Base-by-base conservation (phyloP, 2,329 filamentous ascomycete genomes). In the Colletotrichum incanum region DNA sequence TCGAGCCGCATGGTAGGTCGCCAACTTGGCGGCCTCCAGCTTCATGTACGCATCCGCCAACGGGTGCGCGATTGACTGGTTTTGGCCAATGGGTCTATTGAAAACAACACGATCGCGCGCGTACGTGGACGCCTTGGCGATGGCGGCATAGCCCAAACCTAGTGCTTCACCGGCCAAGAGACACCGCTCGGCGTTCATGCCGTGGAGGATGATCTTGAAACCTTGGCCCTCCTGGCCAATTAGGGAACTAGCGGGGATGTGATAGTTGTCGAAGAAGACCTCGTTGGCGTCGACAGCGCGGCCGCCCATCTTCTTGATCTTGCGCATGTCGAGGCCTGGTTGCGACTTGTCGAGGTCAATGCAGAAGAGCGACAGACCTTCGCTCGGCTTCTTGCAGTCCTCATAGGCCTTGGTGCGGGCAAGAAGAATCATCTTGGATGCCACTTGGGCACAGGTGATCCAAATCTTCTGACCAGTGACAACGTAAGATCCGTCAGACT, bases 391-490 rank as follows among this genome's bases (percentile, higher is more conserved):
- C 71, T 85, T 84, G 0, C 91, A 90, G 71, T 93, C 86, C 62
- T 94, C 91, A 0, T 92, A 75, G 0, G 92, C 88, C 0, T 91
- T 94, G 0, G 94, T 97, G 1, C 94, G 89, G 0, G 93, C 93
- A 0, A 97, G 87, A 0, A 97, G 86, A 5, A 97, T 91, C 94
- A 97, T 97, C 77, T 94, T 94, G 5, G 88, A 87, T 0, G 94
- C 94, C 0, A 96, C 92, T 79, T 97, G 93, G 0, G 94, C 94
- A 65, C 91, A 95, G 0, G 93, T 94, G 66, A 96, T 97, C 94
- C 94, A 97, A 66, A 96, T 95, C 83, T 97, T 97, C 79, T 96
- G 93, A 0, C 94, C 94, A 0, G 89, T 89, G 14, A 97, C 86
- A 1, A 83, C 85, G 79, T 95, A 97, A 5, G 84, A 86, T 18